Percentiles rank a stretch among this genome's conserved stretches.
Conservation (phyloP, 192 early-diverging fungal genomes). For the Coemansia sp. region DNA sequence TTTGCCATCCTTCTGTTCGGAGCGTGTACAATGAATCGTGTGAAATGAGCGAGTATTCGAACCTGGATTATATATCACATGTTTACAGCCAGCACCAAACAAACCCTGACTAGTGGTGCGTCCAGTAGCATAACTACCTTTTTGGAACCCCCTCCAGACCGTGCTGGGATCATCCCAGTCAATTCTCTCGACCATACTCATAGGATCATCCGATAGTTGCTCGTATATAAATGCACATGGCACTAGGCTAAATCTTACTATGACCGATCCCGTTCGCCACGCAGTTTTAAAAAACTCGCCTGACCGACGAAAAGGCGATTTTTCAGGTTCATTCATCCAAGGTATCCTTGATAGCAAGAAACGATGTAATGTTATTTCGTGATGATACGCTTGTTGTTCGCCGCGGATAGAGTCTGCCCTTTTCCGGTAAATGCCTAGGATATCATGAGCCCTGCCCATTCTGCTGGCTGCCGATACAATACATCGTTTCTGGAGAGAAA, state of each 20-base stretch:
- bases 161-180: background rate
- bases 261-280: conserved; percentile 5
- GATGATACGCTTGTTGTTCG: background rate
- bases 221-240: conserved; percentile 23
- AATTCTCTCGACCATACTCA: background rate
- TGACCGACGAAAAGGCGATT: background rate
- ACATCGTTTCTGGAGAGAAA: background rate
- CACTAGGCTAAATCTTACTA: conserved; percentile 30
- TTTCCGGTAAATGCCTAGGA: background rate
- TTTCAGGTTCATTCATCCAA: background rate
- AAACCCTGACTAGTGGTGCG: background rate
- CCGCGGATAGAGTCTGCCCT: background rate
- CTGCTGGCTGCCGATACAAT: background rate
- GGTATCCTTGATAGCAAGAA: background rate
- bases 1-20: background rate
- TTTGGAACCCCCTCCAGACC: background rate
- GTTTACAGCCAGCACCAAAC: background rate
- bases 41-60: background rate
- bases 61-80: background rate
- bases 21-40: background rate
- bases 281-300: conserved; percentile 4
- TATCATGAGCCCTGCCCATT: background rate
- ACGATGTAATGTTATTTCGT: background rate
- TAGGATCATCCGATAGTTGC: conserved; percentile 12
- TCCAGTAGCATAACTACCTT: background rate